These are phyloP conservation scores for Colletotrichum scovillei DNA, from an alignment of 2,329 filamentous ascomycete genomes.

Conservation along the genomic window DNA sequence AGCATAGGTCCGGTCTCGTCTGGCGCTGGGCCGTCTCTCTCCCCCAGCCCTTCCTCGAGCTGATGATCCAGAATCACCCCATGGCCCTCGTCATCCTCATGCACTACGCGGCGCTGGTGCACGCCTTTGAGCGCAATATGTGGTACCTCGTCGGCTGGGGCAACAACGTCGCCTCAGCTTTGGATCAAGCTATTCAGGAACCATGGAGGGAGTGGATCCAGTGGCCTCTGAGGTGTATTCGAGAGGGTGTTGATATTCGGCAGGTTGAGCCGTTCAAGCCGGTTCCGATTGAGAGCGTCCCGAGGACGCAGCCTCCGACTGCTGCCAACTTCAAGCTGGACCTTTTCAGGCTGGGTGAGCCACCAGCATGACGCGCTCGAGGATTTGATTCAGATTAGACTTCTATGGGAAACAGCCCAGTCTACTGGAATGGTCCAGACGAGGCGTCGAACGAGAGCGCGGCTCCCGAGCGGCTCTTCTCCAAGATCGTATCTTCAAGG, in stretches of 20 bases:
- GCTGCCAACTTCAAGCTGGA: slow-evolving; percentile 8
- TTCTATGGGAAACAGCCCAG: not conserved
- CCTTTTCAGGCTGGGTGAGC: slow-evolving; percentile 9
- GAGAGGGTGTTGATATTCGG: slow-evolving; percentile 25
- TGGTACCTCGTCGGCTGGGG: slow-evolving; percentile 35
- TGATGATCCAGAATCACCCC: slow-evolving; percentile 31
- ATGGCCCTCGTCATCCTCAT: slow-evolving; percentile 38
- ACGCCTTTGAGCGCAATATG: slow-evolving; percentile 23
- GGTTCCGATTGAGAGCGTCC: not conserved
- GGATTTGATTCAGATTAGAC: not conserved
- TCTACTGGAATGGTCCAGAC: not conserved
- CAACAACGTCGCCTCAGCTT: slow-evolving; percentile 3
- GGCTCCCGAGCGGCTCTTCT: no score
- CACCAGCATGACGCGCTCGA: slow-evolving; percentile 2
- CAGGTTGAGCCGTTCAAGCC: slow-evolving; percentile 1
- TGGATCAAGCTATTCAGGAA: slow-evolving; percentile 31
- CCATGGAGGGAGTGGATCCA: slow-evolving; percentile 32
- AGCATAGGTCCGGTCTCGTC: slow-evolving; percentile 25
- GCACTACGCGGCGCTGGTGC: slow-evolving; percentile 37
- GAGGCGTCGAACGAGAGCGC: not conserved
- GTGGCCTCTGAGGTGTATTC: slow-evolving; percentile 30
- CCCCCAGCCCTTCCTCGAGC: slow-evolving; percentile 35
- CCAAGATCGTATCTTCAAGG: not conserved
- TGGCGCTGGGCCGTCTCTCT: slow-evolving; percentile 38
- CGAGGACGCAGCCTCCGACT: not conserved